A percentile compares a stretch with the other conserved stretches of the same genome.
Evolutionary conservation across 495 filamentous ascomycete genomes (phyloP).

Genomic region (Penicillium paxilli): DNA sequence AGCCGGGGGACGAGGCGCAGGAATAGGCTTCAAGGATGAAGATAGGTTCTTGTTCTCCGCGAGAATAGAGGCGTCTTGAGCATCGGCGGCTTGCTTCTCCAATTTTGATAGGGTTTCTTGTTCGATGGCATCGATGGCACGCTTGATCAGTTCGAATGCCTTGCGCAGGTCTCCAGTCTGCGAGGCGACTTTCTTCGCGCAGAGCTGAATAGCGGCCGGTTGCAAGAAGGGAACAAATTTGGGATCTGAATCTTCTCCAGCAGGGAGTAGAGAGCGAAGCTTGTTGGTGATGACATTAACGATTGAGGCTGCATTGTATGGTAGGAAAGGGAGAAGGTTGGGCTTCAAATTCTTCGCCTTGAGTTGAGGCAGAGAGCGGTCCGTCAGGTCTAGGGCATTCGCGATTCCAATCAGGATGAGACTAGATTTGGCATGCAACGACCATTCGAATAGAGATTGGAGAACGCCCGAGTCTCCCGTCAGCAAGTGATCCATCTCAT

Average conservation of each 20-base stretch:
- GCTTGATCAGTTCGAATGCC: conserved; percentile 90
- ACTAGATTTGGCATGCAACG: conserved; percentile 71
- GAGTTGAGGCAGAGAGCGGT: conserved; percentile 89
- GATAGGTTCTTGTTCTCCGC: conserved; percentile 70
- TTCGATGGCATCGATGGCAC: conserved; percentile 87
- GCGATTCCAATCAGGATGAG: conserved; percentile 90
- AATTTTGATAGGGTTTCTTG: conserved; percentile 63
- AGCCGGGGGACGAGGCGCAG: conserved; percentile 28
- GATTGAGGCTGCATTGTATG: conserved; percentile 90
- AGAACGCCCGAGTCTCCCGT: conserved; percentile 82
- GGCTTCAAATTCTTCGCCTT: conserved; percentile 92
- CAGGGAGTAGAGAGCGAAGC: conserved; percentile 67
- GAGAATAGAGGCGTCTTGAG: conserved; percentile 55
- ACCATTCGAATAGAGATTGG: conserved; percentile 93
- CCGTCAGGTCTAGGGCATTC: conserved; percentile 93
- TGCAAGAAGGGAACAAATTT: conserved; percentile 85
- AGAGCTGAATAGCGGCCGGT: conserved; percentile 88
- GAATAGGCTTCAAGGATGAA: conserved; percentile 45
- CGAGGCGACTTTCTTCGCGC: conserved; percentile 88
- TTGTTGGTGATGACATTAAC: conserved; percentile 81
- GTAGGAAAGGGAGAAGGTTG: conserved; percentile 85
- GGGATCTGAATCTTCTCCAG: conserved; percentile 42
- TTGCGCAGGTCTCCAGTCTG: conserved; percentile 94
- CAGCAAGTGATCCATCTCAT: conserved; percentile 94
- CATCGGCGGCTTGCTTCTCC: conserved; percentile 33